Percentiles rank a stretch among this genome's conserved stretches.
Evolutionary conservation across 1,284 basidiomycete species (phyloP).

Genomic region (Ceratobasidium sp.): DNA sequence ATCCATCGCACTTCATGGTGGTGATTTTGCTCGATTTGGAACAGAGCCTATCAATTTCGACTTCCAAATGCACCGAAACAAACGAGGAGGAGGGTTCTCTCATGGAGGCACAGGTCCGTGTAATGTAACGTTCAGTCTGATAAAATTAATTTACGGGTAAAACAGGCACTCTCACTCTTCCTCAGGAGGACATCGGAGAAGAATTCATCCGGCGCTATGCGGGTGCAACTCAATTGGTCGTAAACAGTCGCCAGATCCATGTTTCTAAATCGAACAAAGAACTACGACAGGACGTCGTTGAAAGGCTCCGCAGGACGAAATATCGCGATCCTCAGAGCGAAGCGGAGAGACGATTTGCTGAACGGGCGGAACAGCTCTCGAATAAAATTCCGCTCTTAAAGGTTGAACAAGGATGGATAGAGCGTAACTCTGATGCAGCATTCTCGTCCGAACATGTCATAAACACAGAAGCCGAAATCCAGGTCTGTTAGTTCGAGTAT

Average conservation of each 20-base stretch:
- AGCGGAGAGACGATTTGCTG: constrained; percentile 55
- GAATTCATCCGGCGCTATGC: constrained; percentile 59
- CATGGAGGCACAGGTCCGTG: constrained; percentile 54
- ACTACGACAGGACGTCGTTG: constrained; percentile 52
- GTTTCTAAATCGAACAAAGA: constrained; percentile 53
- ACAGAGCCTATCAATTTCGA: constrained; percentile 57
- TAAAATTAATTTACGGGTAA: neutral
- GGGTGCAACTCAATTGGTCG: constrained; percentile 50
- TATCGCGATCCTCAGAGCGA: constrained; percentile 62
- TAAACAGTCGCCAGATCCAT: constrained; percentile 49
- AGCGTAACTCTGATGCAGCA: constrained; percentile 56
- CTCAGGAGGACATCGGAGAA: constrained; percentile 51
- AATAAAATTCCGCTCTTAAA: constrained; percentile 51
- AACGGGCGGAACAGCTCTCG: constrained; percentile 53
- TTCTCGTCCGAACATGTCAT: constrained; percentile 61
- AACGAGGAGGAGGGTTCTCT: constrained; percentile 54
- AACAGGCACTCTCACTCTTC: constrained; percentile 56
- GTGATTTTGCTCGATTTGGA: constrained; percentile 25
- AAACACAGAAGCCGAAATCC: constrained; percentile 52
- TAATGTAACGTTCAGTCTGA: neutral
- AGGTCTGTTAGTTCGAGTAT: constrained; percentile 47
- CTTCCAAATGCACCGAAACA: constrained; percentile 57
- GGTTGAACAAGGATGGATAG: constrained; percentile 65
- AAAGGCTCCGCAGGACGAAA: constrained; percentile 57
- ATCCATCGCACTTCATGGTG: constrained; percentile 31